Evolutionary conservation across 75 land plant genomes (phyloP), one percentile per base, ranked within the genome.

Genomic region (Picea sitchensis): DNA sequence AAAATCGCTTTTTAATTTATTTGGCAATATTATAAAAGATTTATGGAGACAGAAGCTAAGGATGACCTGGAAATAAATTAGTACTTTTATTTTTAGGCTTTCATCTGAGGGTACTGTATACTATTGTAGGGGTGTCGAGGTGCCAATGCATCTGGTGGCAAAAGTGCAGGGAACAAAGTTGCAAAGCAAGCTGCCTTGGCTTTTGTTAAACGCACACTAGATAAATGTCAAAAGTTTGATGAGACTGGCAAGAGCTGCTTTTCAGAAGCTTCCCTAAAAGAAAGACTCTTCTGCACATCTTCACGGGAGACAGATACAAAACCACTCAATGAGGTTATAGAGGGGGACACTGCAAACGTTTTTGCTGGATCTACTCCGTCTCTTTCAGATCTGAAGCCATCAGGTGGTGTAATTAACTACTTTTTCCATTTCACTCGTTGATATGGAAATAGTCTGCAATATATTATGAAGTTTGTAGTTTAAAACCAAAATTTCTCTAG

Each of bases 201-300:
- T 63, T 92, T 92, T 83, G 88, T 88, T 8, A 94, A 90, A 78
- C 80, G 95, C 14, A 82, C 87, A 60, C 34, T 96, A 34, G 92
- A 88, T 18, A 87, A 86, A 38, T 89, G 82, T 77, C 87, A 62
- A 11, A 82, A 83, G 65, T 94, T 80, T 84, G 89, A 89, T 36
- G 91, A 81, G 67, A 89, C 91, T 59, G 98, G 98, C 21, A 83
- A 75, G 47, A 91, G 93, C 78, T 92, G 92, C 83, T 92, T 96
- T 78, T 73, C 69, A 65, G 98, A 92, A 47, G 81, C 86, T 57
- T 30, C 65, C 32, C 84, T 88, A 38, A 83, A 82, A 58, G 92
- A 91, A 56, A 79, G 85, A 38, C 87, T 91, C 56, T 67, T 81
- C 65, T 86, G 92, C 61, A 71, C 75, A 59, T 72, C 80, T 54